Percentiles rank a stretch among this genome's conserved stretches.
Evolutionary conservation across 2,329 filamentous ascomycete genomes (phyloP).

Genomic region (Fusarium oligoseptatum): DNA sequence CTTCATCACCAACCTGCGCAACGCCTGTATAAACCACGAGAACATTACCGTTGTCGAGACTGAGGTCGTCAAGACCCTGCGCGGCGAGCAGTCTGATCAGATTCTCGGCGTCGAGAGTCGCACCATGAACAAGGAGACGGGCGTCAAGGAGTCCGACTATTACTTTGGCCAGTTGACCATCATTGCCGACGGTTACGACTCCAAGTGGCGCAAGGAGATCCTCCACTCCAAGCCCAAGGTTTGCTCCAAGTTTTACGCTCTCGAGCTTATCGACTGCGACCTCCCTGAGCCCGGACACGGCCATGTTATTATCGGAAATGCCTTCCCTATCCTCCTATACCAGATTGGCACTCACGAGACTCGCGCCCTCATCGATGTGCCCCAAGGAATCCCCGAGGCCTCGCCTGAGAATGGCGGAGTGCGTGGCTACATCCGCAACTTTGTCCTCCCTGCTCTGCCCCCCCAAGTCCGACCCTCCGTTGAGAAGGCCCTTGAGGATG

Average conservation of each 20-base stretch:
- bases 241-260: conserved; percentile 93
- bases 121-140: conserved; percentile 70
- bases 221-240: conserved; percentile 84
- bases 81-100: conserved; percentile 75
- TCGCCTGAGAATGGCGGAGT: conserved; percentile 83
- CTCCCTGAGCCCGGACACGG: conserved; percentile 83
- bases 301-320: conserved; percentile 87
- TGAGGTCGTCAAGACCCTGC: conserved; percentile 82
- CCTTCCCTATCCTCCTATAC: conserved; percentile 87
- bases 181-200: conserved; percentile 91
- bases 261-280: conserved; percentile 90
- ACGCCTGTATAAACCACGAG: conserved; percentile 77
- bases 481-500: conserved; percentile 79
- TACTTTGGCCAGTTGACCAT: conserved; percentile 93
- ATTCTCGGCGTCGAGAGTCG: conserved; percentile 86
- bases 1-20: conserved; percentile 86
- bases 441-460: conserved; percentile 84
- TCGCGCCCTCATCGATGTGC: conserved; percentile 88
- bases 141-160: conserved; percentile 73
- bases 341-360: conserved; percentile 98
- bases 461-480: conserved; percentile 79
- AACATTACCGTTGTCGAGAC: conserved; percentile 95
- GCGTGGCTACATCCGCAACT: conserved; percentile 83
- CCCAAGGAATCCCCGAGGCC: conserved; percentile 80
- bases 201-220: conserved; percentile 88